Evolutionary conservation across 352 stramenopile genomes (phyloP), one percentile per base, ranked within the genome.

Genomic region (Globisporangium lucens): DNA sequence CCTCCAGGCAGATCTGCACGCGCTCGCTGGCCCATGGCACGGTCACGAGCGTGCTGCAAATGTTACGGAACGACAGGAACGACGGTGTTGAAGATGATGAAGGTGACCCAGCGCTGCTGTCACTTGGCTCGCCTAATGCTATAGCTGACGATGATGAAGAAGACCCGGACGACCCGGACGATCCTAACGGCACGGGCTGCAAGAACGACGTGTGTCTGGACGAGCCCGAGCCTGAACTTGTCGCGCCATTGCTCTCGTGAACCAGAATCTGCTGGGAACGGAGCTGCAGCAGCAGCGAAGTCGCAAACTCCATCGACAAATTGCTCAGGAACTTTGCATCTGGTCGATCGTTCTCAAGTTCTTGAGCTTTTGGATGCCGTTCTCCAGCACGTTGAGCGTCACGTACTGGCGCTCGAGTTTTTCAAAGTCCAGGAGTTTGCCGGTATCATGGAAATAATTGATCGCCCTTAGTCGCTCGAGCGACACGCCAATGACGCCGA

Each of bases 401-500:
- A 71, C 59, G 33, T 89, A 89, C 66, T 89, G 81, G n/a, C 79
- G 75, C 57, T 86, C 78, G 0, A 89, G 70, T 27, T 85, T 87
- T n/a, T 88, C 77, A 63, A 89, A 60, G 62, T 89, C 74, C 33
- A 89, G 66, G 17, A 46, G 9, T 56, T 72, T 66, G 20, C 72
- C 79, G 30, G 75, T 72, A 1, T 65, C 56, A 2, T 68, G 77
- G 46, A 88, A 84, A 57, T 87, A 86, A 47, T 68, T 83, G 3
- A 70, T 75, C 20, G 71, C 72, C 0, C 82, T 75, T 24, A 91
- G 71, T 5, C 85, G 73, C 61, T 93, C 85, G 3, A 93, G 78
- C 52, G 85, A 79, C 13, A 89, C 79, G 0, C 82, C 83, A 38
- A 93, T 78, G 3, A 93, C 83, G 3, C 85, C 85, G 24, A 93